phyloP scores from a whole-genome alignment of 768 basidiomycete genomes.

The Tylopilus vinaceipallidus region DNA sequence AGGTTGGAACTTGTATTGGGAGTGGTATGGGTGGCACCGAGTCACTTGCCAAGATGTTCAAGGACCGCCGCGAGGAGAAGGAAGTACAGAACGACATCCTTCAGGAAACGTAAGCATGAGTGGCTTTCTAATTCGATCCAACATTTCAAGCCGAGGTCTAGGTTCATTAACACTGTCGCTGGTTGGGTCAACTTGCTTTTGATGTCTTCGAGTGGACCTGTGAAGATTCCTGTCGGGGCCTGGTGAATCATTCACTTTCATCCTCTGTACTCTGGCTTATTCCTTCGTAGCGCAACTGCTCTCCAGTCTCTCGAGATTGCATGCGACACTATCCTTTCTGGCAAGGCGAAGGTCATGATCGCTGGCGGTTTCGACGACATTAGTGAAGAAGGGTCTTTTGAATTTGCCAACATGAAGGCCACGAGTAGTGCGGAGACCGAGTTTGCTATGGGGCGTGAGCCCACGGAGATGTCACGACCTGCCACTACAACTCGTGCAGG shows the following conservation, averaged over 20 bases:
- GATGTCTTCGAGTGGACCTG: slow-evolving; percentile 93
- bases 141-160: slow-evolving; percentile 29
- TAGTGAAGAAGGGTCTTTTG: slow-evolving; percentile 96
- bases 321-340: slow-evolving; percentile 89
- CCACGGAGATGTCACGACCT: slow-evolving; percentile 97
- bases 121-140: background rate
- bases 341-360: slow-evolving; percentile 99
- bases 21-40: slow-evolving; percentile 98
- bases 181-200: slow-evolving; percentile 97
- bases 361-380: slow-evolving; percentile 98
- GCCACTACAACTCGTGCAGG: slow-evolving; percentile 95
- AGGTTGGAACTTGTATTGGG: slow-evolving; percentile 91
- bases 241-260: slow-evolving; percentile 54
- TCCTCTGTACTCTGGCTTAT: slow-evolving; percentile 1
- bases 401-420: slow-evolving; percentile 99
- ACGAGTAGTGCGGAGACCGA: slow-evolving; percentile 97
- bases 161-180: slow-evolving; percentile 98
- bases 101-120: slow-evolving; percentile 84
- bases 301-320: slow-evolving; percentile 98
- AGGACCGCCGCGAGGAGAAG: slow-evolving; percentile 95
- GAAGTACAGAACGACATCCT: slow-evolving; percentile 98
- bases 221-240: slow-evolving; percentile 99
- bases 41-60: slow-evolving; percentile 95
- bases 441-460: slow-evolving; percentile 98
- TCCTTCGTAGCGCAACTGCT: slow-evolving; percentile 75